phyloP scores from a whole-genome alignment of 768 basidiomycete species.

The Rhodotorula diobovata region DNA sequence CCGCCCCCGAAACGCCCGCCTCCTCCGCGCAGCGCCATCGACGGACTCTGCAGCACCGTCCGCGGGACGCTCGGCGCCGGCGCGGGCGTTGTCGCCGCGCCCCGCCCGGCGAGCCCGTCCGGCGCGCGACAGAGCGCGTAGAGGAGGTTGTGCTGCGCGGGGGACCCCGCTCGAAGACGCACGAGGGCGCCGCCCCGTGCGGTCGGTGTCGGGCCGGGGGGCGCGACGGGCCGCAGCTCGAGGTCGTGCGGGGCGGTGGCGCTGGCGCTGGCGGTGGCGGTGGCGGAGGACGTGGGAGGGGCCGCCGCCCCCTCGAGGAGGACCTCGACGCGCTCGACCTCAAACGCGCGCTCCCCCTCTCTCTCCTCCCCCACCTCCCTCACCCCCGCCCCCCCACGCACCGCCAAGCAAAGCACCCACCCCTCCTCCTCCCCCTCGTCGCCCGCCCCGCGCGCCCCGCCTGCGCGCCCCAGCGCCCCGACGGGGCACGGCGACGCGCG shows the following conservation, averaged over 20 bases:
- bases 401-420: slow-evolving; percentile 8
- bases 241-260: neutral
- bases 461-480: slow-evolving; percentile 11
- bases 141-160: slow-evolving; percentile 22
- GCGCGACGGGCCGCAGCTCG: slow-evolving; percentile 5
- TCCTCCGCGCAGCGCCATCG: slow-evolving; percentile 8
- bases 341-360: slow-evolving; percentile 2
- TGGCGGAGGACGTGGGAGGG: neutral
- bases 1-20: neutral
- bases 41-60: slow-evolving; percentile 16
- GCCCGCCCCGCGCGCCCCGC: neutral
- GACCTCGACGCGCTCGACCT: slow-evolving; percentile 11
- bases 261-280: neutral
- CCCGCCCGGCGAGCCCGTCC: neutral
- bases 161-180: neutral
- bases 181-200: neutral
- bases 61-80: slow-evolving; percentile 15
- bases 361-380: too few species aligned
- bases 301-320: neutral
- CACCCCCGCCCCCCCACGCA: neutral
- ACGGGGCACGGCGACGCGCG: slow-evolving; percentile 17
- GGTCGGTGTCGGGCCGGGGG: neutral
- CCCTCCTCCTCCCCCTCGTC: slow-evolving; percentile 6
- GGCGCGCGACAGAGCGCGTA: slow-evolving; percentile 15
- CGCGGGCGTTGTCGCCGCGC: neutral